Evolutionary conservation across 768 basidiomycete species (phyloP).

Genomic region (Boletellus sp.): DNA sequence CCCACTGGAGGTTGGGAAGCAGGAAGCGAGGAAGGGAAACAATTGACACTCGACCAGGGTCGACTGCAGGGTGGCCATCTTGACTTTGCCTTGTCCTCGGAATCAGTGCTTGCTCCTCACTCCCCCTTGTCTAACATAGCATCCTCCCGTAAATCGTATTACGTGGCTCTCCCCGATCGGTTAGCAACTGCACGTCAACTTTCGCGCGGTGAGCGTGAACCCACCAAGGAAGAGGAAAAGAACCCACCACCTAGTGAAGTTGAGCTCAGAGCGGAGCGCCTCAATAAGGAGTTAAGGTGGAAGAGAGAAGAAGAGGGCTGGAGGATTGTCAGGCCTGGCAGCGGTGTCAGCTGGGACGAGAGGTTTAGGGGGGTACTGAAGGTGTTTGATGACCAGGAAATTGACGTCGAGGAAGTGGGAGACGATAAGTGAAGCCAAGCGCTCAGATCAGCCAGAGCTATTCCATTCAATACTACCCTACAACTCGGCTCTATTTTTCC

Average conservation of each 20-base stretch:
- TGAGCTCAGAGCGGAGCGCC: constrained; percentile 80
- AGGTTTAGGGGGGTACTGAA: constrained; percentile 57
- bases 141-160: constrained; percentile 73
- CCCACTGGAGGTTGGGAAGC: constrained; percentile 1
- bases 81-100: constrained; percentile 67
- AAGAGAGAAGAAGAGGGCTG: constrained; percentile 74
- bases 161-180: constrained; percentile 61
- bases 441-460: background rate
- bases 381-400: constrained; percentile 51
- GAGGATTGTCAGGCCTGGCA: constrained; percentile 65
- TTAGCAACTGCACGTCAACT: constrained; percentile 73
- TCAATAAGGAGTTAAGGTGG: constrained; percentile 90
- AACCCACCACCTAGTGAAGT: constrained; percentile 85
- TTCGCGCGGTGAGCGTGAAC: constrained; percentile 68
- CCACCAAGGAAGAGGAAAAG: constrained; percentile 78
- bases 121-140: constrained; percentile 56
- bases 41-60: constrained; percentile 1
- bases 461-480: background rate
- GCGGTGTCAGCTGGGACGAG: constrained; percentile 72
- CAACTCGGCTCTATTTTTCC: background rate
- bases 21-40: constrained; percentile 3
- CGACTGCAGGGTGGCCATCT: constrained; percentile 50
- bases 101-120: constrained; percentile 67
- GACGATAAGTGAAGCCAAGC: background rate
- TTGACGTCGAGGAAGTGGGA: background rate